These are phyloP conservation scores for Ceratobasidium sp. DNA, from an alignment of 1,284 basidiomycete species.

Conservation along the genomic window DNA sequence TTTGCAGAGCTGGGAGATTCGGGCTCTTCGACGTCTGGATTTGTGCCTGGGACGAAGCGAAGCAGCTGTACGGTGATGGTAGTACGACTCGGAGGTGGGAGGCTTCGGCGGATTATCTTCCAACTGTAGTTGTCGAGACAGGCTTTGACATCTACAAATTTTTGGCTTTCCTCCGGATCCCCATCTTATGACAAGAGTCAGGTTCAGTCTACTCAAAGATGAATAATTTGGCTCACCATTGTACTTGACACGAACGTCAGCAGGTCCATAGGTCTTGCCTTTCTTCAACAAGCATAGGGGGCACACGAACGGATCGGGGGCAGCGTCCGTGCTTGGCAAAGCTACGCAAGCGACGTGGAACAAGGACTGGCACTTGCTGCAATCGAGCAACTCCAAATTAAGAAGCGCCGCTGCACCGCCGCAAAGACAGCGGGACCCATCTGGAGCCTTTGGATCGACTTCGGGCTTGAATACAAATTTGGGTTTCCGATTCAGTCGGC, in stretches of 20 bases:
- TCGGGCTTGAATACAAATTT: slow-evolving; percentile 81
- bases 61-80: slow-evolving; percentile 80
- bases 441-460: slow-evolving; percentile 73
- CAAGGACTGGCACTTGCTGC: slow-evolving; percentile 68
- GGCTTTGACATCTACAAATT: slow-evolving; percentile 53
- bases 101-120: slow-evolving; percentile 72
- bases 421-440: slow-evolving; percentile 82
- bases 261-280: slow-evolving; percentile 43
- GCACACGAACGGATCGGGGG: slow-evolving; percentile 45
- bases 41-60: slow-evolving; percentile 63
- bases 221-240: slow-evolving; percentile 38
- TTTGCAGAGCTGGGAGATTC: slow-evolving; percentile 3
- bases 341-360: slow-evolving; percentile 83
- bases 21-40: slow-evolving; percentile 33
- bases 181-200: not conserved
- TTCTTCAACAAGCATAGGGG: slow-evolving; percentile 46
- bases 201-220: not conserved
- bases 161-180: slow-evolving; percentile 40
- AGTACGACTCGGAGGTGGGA: slow-evolving; percentile 68
- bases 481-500: slow-evolving; percentile 62
- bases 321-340: slow-evolving; percentile 55
- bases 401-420: slow-evolving; percentile 60
- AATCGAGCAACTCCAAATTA: slow-evolving; percentile 68
- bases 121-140: slow-evolving; percentile 80
- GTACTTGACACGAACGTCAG: slow-evolving; percentile 39